Evolutionary conservation across 208 protist genomes (phyloP), one percentile per base, ranked within the genome.

Genomic region (Leishmania lainsoni): DNA sequence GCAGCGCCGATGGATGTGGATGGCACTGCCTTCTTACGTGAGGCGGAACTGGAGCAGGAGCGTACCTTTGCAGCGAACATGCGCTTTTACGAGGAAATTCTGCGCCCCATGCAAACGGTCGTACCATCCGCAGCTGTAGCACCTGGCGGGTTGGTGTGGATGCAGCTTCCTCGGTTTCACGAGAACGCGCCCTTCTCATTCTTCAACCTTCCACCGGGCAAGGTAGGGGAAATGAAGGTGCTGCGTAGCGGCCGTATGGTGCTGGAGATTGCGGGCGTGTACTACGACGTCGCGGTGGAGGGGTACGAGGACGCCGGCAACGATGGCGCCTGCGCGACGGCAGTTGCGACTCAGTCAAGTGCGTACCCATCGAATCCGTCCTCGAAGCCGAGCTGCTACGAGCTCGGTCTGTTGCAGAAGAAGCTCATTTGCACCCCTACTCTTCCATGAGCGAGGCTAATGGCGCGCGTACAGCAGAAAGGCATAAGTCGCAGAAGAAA

Each of bases 371-470:
- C 81, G 3, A 76, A 89, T 70, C 70, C 80, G 20, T 35, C 75
- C 9, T 86, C 84, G 14, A 88, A 88, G 56, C 71, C 89, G 20
- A 87, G 87, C 69, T 96, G 92, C 85, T 94, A 91, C 71, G 86
- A 95, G 58, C 72, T 97, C 17, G 94, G 92, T 0, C 66, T 90
- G 68, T 79, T 97, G 61, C 61, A 87, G 77, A 89, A 91, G 73
- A 97, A 97, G 79, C 81, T 97, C 4, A 82, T 96, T 32, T 97
- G 92, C 83, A 95, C 90, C 1, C 94, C 94, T 0, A 91, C 81
- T n/a, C 84, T 95, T 14, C 83, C 74, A 20, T 85, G 80, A 79
- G 39, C 45, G 65, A 52, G 26, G 8, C 68, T 49, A 3, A 71
- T 26, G 66, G 16, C 20, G 26, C 39, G 10, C 20, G 3, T 45